phyloP scores from a whole-genome alignment of 2,329 filamentous ascomycete species.

The Claviceps digitariae region DNA sequence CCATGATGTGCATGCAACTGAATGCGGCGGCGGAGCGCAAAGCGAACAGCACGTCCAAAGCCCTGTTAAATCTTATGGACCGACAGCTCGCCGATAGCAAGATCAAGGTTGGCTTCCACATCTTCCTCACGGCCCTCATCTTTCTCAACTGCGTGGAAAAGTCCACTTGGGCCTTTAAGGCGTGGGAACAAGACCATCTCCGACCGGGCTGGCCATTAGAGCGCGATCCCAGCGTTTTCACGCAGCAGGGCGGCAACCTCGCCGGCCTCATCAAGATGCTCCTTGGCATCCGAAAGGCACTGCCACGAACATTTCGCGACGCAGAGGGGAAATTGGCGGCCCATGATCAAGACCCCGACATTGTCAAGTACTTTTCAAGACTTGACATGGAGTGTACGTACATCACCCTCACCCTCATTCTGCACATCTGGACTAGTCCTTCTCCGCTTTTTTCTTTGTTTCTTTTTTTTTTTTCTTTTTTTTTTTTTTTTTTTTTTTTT shows the following conservation, averaged over 20 bases:
- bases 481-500: too few species aligned
- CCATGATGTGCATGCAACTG: slow-evolving; percentile 49
- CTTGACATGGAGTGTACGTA: slow-evolving; percentile 45
- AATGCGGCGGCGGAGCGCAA: slow-evolving; percentile 52
- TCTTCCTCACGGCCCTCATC: slow-evolving; percentile 48
- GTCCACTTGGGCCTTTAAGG: slow-evolving; percentile 55
- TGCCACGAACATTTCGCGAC: slow-evolving; percentile 37
- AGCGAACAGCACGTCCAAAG: slow-evolving; percentile 44
- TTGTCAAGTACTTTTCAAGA: slow-evolving; percentile 39
- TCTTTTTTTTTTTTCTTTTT: too few species aligned
- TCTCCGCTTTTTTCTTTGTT: not conserved
- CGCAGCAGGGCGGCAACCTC: slow-evolving; percentile 44
- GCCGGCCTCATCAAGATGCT: slow-evolving; percentile 48
- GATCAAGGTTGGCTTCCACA: slow-evolving; percentile 43
- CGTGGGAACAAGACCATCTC: slow-evolving; percentile 50
- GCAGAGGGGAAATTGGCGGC: slow-evolving; percentile 35
- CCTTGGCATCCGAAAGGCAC: slow-evolving; percentile 43
- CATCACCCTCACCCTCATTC: not conserved
- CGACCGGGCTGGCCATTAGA: slow-evolving; percentile 48
- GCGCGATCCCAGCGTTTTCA: slow-evolving; percentile 39
- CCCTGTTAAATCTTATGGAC: slow-evolving; percentile 46
- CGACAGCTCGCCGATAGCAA: slow-evolving; percentile 48
- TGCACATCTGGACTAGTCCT: not conserved
- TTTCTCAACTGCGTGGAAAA: slow-evolving; percentile 55
- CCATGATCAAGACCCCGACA: slow-evolving; percentile 30